A percentile compares a stretch with the other conserved stretches of the same genome.
Conservation (phyloP, 2,329 filamentous ascomycete genomes). For the Hypoxylon sp. region DNA sequence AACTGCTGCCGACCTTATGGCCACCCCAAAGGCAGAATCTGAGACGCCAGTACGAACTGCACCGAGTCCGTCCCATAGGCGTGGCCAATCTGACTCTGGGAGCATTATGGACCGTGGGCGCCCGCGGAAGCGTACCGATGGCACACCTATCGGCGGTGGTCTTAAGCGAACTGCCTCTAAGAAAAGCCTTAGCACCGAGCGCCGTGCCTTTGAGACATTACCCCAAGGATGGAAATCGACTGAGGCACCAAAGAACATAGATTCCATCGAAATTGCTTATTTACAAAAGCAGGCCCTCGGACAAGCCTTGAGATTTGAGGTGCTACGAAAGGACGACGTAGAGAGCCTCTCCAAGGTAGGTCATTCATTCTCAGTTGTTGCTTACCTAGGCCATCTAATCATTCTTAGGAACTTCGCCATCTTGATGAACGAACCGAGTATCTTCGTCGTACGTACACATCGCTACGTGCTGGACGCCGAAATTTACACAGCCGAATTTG, state of each 20-base stretch:
- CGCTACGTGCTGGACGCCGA: conserved; percentile 78
- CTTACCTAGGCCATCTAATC: conserved; percentile 20
- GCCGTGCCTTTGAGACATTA: conserved; percentile 69
- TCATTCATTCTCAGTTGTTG: background rate
- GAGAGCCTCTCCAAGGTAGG: conserved; percentile 72
- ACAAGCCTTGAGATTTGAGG: conserved; percentile 72
- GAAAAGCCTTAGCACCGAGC: conserved; percentile 63
- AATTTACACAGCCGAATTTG: conserved; percentile 83
- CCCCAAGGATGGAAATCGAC: conserved; percentile 67
- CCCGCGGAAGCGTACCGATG: conserved; percentile 66
- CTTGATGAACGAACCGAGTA: conserved; percentile 85
- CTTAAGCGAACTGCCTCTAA: conserved; percentile 57
- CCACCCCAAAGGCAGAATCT: conserved; percentile 50
- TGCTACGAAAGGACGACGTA: conserved; percentile 72
- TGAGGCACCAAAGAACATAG: conserved; percentile 64
- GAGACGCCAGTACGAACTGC: conserved; percentile 42
- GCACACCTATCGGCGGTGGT: conserved; percentile 52
- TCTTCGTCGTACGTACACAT: conserved; percentile 80
- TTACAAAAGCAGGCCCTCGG: conserved; percentile 71
- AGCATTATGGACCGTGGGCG: conserved; percentile 72
- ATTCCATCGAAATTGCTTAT: conserved; percentile 60
- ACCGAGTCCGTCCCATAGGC: conserved; percentile 56
- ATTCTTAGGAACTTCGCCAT: conserved; percentile 72
- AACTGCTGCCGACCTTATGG: conserved; percentile 42
- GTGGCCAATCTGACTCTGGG: conserved; percentile 68